Evolutionary conservation across 2,329 filamentous ascomycete species (phyloP).

Genomic region (Aspergillus sp.): DNA sequence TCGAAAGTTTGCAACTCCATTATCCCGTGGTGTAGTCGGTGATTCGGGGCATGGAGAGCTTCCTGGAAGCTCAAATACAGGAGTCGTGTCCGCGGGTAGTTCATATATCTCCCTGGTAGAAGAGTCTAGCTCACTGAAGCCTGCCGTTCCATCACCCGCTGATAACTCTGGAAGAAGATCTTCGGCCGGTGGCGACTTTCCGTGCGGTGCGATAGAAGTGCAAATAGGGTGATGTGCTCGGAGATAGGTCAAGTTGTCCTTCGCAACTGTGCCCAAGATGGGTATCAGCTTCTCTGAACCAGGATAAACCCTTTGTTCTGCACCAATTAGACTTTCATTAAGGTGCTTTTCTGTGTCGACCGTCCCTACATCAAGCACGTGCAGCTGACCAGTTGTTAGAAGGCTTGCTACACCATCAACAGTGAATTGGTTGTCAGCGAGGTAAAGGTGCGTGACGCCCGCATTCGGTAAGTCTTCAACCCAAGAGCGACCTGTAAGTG

Average conservation of each 20-base stretch:
- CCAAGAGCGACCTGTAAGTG: constrained; percentile 53
- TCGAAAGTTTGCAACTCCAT: background rate
- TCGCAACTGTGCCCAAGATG: constrained; percentile 48
- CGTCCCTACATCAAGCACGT: constrained; percentile 57
- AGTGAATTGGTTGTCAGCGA: constrained; percentile 57
- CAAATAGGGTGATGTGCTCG: constrained; percentile 57
- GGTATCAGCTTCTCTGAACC: constrained; percentile 57
- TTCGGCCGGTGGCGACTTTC: constrained; percentile 27
- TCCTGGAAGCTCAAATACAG: constrained; percentile 42
- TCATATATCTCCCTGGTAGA: constrained; percentile 33
- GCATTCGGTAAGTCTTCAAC: constrained; percentile 56
- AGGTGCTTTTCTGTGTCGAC: constrained; percentile 39
- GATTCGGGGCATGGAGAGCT: constrained; percentile 24
- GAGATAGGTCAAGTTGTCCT: constrained; percentile 53
- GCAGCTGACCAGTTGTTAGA: constrained; percentile 51
- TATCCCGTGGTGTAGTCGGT: background rate
- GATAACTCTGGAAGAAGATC: constrained; percentile 35
- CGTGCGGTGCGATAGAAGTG: constrained; percentile 45
- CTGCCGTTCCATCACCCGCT: constrained; percentile 29
- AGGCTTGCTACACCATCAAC: constrained; percentile 57
- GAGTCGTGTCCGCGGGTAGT: constrained; percentile 27
- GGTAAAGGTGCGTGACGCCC: constrained; percentile 61
- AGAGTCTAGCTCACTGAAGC: constrained; percentile 32
- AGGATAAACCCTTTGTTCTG: constrained; percentile 35
- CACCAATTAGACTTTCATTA: constrained; percentile 13